Conservation (phyloP, 768 basidiomycete genomes). For the Plicaturopsis crispa region DNA sequence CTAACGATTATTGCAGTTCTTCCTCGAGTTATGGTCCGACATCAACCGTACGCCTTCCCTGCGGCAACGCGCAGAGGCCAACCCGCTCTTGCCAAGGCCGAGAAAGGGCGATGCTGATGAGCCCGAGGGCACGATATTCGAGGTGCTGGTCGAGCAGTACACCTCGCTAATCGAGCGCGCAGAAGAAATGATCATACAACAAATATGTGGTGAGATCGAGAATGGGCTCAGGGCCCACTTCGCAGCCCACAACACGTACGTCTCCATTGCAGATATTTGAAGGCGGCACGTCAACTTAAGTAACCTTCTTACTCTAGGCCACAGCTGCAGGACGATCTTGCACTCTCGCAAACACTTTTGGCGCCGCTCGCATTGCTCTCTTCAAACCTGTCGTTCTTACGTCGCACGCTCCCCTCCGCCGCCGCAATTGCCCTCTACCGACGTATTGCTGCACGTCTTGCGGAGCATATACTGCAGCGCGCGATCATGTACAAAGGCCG, state of each 20-base stretch:
- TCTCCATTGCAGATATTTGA: conserved; percentile 6
- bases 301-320: conserved; percentile 2
- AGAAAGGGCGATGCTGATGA: conserved; percentile 22
- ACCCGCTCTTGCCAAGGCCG: conserved; percentile 43
- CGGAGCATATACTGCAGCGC: conserved; percentile 77
- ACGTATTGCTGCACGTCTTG: conserved; percentile 58
- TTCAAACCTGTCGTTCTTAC: conserved; percentile 66
- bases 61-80: conserved; percentile 43
- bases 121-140: conserved; percentile 69
- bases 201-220: conserved; percentile 79
- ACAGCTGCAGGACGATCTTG: conserved; percentile 26
- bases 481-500: conserved; percentile 74
- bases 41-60: conserved; percentile 56
- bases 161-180: conserved; percentile 53
- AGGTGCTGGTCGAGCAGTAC: conserved; percentile 65
- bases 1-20: conserved; percentile 51
- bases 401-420: conserved; percentile 50
- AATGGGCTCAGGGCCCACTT: conserved; percentile 68
- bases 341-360: conserved; percentile 65
- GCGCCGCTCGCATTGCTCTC: conserved; percentile 75
- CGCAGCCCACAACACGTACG: conserved; percentile 37
- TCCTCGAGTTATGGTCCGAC: conserved; percentile 84
- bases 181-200: conserved; percentile 83
- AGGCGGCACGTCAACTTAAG: conserved; percentile 1
- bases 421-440: conserved; percentile 64